Evolutionary conservation across 345 rosid species (phyloP).

Genomic region (Sonneratia alba): DNA sequence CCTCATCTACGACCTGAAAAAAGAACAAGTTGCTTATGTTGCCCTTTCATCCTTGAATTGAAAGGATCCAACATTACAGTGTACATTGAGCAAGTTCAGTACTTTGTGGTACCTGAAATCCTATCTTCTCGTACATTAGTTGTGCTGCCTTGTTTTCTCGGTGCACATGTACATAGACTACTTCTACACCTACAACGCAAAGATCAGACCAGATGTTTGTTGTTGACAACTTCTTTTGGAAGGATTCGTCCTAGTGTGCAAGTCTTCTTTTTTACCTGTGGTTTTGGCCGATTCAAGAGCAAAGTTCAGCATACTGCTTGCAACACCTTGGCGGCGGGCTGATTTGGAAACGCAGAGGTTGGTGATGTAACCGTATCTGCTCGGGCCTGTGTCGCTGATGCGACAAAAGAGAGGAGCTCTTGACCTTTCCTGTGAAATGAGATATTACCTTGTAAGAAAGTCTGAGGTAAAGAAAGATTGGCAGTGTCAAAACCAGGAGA

Average conservation of each 20-base stretch:
- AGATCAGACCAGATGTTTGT: not conserved
- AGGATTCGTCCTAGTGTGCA: not conserved
- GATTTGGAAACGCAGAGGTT: constrained; percentile 78
- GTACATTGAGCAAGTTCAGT: not conserved
- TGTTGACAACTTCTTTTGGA: constrained; percentile 3
- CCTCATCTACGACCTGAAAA: constrained; percentile 54
- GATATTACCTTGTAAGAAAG: constrained; percentile 1
- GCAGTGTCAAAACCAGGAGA: not conserved
- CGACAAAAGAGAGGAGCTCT: constrained; percentile 43
- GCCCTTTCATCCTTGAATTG: not conserved
- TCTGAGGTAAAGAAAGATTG: not conserved
- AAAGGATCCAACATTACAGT: not conserved
- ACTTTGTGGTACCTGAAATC: constrained; percentile 51
- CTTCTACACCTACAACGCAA: constrained; percentile 44
- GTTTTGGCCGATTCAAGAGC: constrained; percentile 53
- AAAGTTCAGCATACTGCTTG: constrained; percentile 62
- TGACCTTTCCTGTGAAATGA: constrained; percentile 43
- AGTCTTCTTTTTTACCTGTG: constrained; percentile 32
- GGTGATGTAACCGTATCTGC: constrained; percentile 59
- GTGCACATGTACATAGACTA: constrained; percentile 65
- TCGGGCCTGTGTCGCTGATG: constrained; percentile 27
- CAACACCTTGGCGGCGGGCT: constrained; percentile 81
- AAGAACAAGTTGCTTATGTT: constrained; percentile 9
- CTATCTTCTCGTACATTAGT: constrained; percentile 50
- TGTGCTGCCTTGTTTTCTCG: constrained; percentile 56